phyloP scores from a whole-genome alignment of 106 monocot genomes.

The Acorus gramineus region DNA sequence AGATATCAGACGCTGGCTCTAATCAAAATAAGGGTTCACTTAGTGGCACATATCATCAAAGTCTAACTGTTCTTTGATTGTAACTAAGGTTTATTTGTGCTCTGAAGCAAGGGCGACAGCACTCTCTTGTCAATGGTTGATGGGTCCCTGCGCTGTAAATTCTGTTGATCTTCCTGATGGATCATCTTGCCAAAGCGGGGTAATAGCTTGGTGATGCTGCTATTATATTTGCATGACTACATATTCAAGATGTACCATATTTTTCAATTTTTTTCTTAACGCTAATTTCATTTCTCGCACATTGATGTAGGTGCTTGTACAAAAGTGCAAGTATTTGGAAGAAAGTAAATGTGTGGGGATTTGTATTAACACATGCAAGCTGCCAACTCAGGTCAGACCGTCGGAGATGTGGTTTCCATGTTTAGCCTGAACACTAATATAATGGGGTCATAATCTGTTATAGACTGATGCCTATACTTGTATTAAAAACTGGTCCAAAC shows the following conservation, averaged over 20 bases:
- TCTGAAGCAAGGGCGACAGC: constrained; percentile 86
- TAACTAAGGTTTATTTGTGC: constrained; percentile 5
- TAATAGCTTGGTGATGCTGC: constrained; percentile 10
- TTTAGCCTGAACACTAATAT: no score
- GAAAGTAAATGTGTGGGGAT: constrained; percentile 93
- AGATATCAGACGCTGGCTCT: no score
- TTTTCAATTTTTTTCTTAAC: background rate
- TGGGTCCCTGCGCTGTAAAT: constrained; percentile 85
- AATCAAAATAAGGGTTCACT: no score
- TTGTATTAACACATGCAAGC: constrained; percentile 87
- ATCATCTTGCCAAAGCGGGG: constrained; percentile 67
- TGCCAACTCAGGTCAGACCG: constrained; percentile 71
- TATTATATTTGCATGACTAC: background rate
- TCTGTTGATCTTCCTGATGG: constrained; percentile 75
- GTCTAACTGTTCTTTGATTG: background rate
- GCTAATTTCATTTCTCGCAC: constrained; percentile 1
- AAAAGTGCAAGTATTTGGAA: constrained; percentile 88
- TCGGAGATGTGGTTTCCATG: no score
- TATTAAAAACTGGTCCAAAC: no score
- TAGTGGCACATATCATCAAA: no score
- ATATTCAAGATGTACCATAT: background rate
- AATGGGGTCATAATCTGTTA: no score
- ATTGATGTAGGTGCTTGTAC: constrained; percentile 61
- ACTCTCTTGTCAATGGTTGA: constrained; percentile 88
- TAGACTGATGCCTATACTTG: no score